phyloP scores from a whole-genome alignment of 73 alveolate genomes.

The Paramecium primaurelia region DNA sequence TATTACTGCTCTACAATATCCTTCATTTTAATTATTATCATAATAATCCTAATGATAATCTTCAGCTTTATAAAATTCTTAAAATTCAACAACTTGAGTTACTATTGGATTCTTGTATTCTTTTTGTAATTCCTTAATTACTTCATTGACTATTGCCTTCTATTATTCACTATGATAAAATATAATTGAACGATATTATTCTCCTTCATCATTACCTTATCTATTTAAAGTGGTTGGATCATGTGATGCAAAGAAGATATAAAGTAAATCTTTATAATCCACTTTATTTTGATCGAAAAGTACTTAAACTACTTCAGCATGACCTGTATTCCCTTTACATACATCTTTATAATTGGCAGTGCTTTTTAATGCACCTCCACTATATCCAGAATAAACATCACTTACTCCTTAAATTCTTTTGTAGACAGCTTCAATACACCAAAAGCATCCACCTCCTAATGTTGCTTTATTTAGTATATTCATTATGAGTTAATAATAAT shows the following conservation, averaged over 20 bases:
- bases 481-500: neutral
- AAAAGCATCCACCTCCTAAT: slow-evolving; percentile 62
- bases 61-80: slow-evolving; percentile 50
- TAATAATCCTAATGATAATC: slow-evolving; percentile 51
- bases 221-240: slow-evolving; percentile 56
- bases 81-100: slow-evolving; percentile 19
- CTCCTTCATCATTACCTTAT: slow-evolving; percentile 57
- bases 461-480: slow-evolving; percentile 19
- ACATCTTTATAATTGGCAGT: slow-evolving; percentile 42
- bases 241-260: slow-evolving; percentile 44
- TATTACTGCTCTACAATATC: slow-evolving; percentile 52
- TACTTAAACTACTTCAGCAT: slow-evolving; percentile 55
- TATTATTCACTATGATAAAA: slow-evolving; percentile 36
- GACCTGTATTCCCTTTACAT: slow-evolving; percentile 38
- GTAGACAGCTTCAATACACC: slow-evolving; percentile 63
- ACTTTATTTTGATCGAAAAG: slow-evolving; percentile 14
- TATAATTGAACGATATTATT: slow-evolving; percentile 50
- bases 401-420: slow-evolving; percentile 49
- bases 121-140: slow-evolving; percentile 29
- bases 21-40: slow-evolving; percentile 24
- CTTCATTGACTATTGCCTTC: neutral
- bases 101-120: slow-evolving; percentile 34
- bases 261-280: slow-evolving; percentile 11
- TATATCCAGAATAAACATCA: slow-evolving; percentile 58
- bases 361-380: slow-evolving; percentile 46